Conservation (phyloP, 2,329 filamentous ascomycete species). For the Cladobotryum protrusum region DNA sequence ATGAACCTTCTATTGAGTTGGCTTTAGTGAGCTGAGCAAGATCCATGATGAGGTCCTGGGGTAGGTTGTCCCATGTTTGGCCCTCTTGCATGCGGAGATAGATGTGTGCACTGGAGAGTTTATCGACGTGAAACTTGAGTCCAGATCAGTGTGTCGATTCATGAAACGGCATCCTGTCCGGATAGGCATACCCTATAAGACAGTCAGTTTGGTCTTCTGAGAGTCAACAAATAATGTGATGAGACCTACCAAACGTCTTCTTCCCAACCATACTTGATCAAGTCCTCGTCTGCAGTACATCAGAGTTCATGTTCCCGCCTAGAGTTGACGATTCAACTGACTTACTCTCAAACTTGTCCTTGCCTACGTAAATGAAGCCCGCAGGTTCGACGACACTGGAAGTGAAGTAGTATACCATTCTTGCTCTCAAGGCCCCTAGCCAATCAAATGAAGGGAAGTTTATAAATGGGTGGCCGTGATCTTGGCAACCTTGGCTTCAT, state of each 20-base stretch:
- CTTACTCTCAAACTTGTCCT: conserved; percentile 98
- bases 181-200: conserved; percentile 21
- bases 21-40: conserved; percentile 97
- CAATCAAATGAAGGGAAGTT: too few species aligned
- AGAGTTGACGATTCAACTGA: conserved; percentile 7
- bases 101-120: conserved; percentile 92
- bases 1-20: conserved; percentile 87
- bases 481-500: too few species aligned
- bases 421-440: background rate
- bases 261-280: conserved; percentile 91
- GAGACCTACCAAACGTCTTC: conserved; percentile 83
- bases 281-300: conserved; percentile 69
- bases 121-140: conserved; percentile 87
- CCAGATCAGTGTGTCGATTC: too few species aligned
- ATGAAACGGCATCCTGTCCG: too few species aligned
- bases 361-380: conserved; percentile 91
- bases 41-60: conserved; percentile 68
- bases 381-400: conserved; percentile 76
- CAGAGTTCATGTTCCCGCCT: background rate
- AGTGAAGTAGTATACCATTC: conserved; percentile 94
- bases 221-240: background rate
- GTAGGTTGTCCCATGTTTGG: conserved; percentile 78
- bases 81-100: conserved; percentile 80
- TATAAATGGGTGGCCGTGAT: too few species aligned
- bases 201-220: conserved; percentile 3